Evolutionary conservation across 179 eudicot genomes (phyloP).

Genomic region (Corrigiola litoralis): DNA sequence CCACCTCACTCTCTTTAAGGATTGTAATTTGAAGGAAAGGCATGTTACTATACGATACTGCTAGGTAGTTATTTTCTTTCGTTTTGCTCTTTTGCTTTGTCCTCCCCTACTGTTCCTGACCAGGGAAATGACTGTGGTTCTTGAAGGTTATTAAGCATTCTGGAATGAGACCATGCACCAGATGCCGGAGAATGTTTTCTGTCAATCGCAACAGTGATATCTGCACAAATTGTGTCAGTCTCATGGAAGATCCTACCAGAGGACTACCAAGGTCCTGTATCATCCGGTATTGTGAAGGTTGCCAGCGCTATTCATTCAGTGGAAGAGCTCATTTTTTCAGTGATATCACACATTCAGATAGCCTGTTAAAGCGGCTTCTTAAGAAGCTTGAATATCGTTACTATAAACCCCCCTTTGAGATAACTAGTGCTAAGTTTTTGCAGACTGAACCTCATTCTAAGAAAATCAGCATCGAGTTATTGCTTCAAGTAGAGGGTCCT

Average conservation of each 20-base stretch:
- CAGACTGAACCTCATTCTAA: slow-evolving; percentile 33
- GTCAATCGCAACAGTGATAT: neutral
- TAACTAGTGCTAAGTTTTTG: slow-evolving; percentile 26
- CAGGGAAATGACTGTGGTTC: too few species aligned
- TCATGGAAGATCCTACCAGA: neutral
- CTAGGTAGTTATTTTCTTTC: too few species aligned
- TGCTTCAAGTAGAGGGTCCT: slow-evolving; percentile 28
- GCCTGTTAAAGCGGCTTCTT: slow-evolving; percentile 31
- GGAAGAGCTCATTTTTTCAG: neutral
- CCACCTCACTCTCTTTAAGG: too few species aligned
- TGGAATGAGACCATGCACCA: neutral
- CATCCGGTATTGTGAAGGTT: neutral
- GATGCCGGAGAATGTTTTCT: neutral
- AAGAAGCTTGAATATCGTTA: slow-evolving; percentile 18
- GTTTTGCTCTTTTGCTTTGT: too few species aligned
- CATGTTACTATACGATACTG: too few species aligned
- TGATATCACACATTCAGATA: slow-evolving; percentile 32
- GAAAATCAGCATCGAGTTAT: slow-evolving; percentile 28
- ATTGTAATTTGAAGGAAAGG: too few species aligned
- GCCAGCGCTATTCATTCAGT: neutral
- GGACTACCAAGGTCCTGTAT: neutral
- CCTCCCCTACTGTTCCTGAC: too few species aligned
- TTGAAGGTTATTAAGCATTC: too few species aligned
- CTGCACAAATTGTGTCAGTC: neutral
- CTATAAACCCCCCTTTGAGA: slow-evolving; percentile 9